phyloP scores from a whole-genome alignment of 495 filamentous ascomycete genomes.

The Neurospora africana region DNA sequence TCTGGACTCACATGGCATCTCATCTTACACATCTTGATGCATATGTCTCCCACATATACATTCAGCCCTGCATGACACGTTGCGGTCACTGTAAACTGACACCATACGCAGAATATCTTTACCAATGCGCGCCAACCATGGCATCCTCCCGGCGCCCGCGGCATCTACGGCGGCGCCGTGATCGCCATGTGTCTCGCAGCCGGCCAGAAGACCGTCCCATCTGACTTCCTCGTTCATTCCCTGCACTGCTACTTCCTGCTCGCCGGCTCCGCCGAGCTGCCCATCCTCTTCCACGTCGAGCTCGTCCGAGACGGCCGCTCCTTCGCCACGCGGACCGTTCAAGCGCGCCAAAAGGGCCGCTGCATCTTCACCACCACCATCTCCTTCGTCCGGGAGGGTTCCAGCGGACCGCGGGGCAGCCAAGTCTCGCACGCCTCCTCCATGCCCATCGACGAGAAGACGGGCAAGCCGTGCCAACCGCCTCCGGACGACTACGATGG shows the following conservation, averaged over 20 bases:
- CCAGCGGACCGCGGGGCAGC: slow-evolving; percentile 43
- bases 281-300: slow-evolving; percentile 86
- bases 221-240: slow-evolving; percentile 72
- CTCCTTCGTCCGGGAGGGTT: slow-evolving; percentile 68
- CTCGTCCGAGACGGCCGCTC: slow-evolving; percentile 81
- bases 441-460: slow-evolving; percentile 40
- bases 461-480: slow-evolving; percentile 12
- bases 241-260: slow-evolving; percentile 99
- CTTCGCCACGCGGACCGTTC: slow-evolving; percentile 89
- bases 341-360: slow-evolving; percentile 79
- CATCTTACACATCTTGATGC: neutral
- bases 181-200: slow-evolving; percentile 88
- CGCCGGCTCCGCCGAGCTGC: slow-evolving; percentile 70
- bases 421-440: slow-evolving; percentile 49
- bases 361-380: slow-evolving; percentile 92
- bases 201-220: slow-evolving; percentile 73
- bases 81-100: neutral
- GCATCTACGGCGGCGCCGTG: slow-evolving; percentile 85
- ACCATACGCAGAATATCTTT: slow-evolving; percentile 58
- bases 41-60: slow-evolving; percentile 6
- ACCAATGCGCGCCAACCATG: slow-evolving; percentile 85
- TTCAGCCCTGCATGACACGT: neutral
- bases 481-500: slow-evolving; percentile 28
- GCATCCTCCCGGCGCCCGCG: slow-evolving; percentile 83
- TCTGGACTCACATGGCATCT: slow-evolving; percentile 2